phyloP scores from a whole-genome alignment of 2,329 filamentous ascomycete genomes.

The Cladosporium halotolerans region DNA sequence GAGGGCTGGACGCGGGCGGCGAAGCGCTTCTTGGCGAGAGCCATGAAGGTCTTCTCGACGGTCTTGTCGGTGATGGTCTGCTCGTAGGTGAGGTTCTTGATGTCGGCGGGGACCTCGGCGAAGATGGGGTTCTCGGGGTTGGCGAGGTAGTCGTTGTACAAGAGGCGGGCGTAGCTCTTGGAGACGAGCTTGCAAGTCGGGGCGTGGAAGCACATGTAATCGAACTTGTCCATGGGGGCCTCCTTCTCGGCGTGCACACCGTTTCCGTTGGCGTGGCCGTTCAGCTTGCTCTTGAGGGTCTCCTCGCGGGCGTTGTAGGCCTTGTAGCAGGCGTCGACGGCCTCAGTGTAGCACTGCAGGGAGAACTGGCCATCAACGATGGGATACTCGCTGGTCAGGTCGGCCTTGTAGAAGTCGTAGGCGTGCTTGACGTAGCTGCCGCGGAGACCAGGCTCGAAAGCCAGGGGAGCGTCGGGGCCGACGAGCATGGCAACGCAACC shows the following conservation, averaged over 20 bases:
- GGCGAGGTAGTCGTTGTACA: slow-evolving; percentile 47
- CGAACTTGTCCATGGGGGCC: slow-evolving; percentile 46
- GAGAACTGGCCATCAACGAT: slow-evolving; percentile 49
- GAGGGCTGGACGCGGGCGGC: slow-evolving; percentile 44
- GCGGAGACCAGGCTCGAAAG: slow-evolving; percentile 44
- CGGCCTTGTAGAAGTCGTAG: slow-evolving; percentile 52
- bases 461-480: slow-evolving; percentile 45
- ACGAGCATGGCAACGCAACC: slow-evolving; percentile 50
- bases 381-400: slow-evolving; percentile 49
- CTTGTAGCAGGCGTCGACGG: slow-evolving; percentile 49
- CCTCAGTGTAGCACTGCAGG: slow-evolving; percentile 48
- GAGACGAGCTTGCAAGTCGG: slow-evolving; percentile 51
- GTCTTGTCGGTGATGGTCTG: slow-evolving; percentile 46
- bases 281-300: slow-evolving; percentile 38
- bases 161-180: slow-evolving; percentile 47
- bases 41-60: slow-evolving; percentile 49
- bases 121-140: slow-evolving; percentile 44
- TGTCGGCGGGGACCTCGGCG: slow-evolving; percentile 44
- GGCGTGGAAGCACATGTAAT: slow-evolving; percentile 51
- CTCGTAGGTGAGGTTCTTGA: slow-evolving; percentile 42
- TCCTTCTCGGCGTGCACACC: slow-evolving; percentile 35
- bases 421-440: slow-evolving; percentile 47
- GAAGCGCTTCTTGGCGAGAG: slow-evolving; percentile 47
- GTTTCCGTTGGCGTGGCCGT: slow-evolving; percentile 35
- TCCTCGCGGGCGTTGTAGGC: slow-evolving; percentile 46